Conservation (phyloP, 1,284 basidiomycete species). For the Ganoderma sp. region DNA sequence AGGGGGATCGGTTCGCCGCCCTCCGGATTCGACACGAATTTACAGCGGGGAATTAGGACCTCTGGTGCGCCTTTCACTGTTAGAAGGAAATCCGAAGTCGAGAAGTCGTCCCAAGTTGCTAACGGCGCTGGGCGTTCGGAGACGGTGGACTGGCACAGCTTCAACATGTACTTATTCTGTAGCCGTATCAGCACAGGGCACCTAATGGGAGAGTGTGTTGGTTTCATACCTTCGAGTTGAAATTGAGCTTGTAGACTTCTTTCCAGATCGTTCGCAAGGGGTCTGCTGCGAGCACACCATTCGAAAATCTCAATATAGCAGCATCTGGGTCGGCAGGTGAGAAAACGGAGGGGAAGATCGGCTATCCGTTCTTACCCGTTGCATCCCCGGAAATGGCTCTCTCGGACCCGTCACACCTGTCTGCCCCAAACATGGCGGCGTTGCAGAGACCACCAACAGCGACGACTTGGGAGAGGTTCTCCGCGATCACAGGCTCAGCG, state of each 20-base stretch:
- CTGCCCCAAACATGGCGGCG: constrained; percentile 55
- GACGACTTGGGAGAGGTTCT: constrained; percentile 40
- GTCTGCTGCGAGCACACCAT: constrained; percentile 43
- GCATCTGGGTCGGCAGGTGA: constrained; percentile 45
- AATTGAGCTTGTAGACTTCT: constrained; percentile 48
- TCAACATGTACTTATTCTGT: constrained; percentile 64
- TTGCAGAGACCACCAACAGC: constrained; percentile 64
- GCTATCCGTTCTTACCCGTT: constrained; percentile 48
- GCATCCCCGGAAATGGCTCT: constrained; percentile 64
- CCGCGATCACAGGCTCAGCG: constrained; percentile 11
- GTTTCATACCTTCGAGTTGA: constrained; percentile 54
- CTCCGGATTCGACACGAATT: constrained; percentile 44
- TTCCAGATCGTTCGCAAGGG: constrained; percentile 38
- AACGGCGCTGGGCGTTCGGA: constrained; percentile 32
- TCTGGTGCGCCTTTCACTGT: constrained; percentile 65
- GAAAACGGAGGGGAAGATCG: neutral
- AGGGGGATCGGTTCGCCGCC: constrained; percentile 44
- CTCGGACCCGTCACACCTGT: constrained; percentile 41
- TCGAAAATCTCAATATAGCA: constrained; percentile 62
- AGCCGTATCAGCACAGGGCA: neutral
- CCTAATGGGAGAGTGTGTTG: neutral
- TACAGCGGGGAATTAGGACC: constrained; percentile 57
- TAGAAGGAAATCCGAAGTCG: constrained; percentile 46
- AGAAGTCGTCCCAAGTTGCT: constrained; percentile 43
- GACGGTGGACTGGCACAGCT: constrained; percentile 38